Evolutionary conservation across 306 rosid species (phyloP).

Genomic region (Trichosanthes cucumerina): DNA sequence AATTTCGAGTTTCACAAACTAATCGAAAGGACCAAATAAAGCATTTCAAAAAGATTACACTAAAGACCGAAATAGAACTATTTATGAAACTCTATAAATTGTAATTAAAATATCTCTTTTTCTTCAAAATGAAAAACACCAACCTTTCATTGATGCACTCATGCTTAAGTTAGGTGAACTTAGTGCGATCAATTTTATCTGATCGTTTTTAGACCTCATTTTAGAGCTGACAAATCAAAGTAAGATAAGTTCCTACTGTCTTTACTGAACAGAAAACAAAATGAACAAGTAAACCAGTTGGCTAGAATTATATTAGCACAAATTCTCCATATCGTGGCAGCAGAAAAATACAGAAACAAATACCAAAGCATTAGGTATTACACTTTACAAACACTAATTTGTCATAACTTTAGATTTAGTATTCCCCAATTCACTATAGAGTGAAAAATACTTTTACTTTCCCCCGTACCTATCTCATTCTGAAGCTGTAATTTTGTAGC

Average conservation of each 20-base stretch:
- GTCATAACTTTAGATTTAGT: slow-evolving; percentile 34
- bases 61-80: too few species aligned
- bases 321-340: slow-evolving; percentile 25
- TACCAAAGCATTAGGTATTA: slow-evolving; percentile 17
- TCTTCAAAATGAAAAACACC: too few species aligned
- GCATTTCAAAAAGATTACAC: too few species aligned
- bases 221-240: neutral
- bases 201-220: too few species aligned
- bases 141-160: too few species aligned
- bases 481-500: slow-evolving; percentile 25
- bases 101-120: too few species aligned
- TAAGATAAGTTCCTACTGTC: neutral
- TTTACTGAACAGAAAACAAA: neutral
- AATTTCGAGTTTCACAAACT: too few species aligned
- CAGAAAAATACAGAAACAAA: slow-evolving; percentile 29
- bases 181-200: too few species aligned
- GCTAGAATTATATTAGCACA: slow-evolving; percentile 42
- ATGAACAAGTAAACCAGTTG: slow-evolving; percentile 3
- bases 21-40: too few species aligned
- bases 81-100: too few species aligned
- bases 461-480: slow-evolving; percentile 4
- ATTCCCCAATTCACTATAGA: slow-evolving; percentile 35
- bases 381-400: slow-evolving; percentile 24
- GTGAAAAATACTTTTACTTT: slow-evolving; percentile 29
- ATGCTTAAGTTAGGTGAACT: too few species aligned